These are phyloP conservation scores for Trypanosoma boissoni DNA, from an alignment of 208 protist species.

Conservation along the genomic window DNA sequence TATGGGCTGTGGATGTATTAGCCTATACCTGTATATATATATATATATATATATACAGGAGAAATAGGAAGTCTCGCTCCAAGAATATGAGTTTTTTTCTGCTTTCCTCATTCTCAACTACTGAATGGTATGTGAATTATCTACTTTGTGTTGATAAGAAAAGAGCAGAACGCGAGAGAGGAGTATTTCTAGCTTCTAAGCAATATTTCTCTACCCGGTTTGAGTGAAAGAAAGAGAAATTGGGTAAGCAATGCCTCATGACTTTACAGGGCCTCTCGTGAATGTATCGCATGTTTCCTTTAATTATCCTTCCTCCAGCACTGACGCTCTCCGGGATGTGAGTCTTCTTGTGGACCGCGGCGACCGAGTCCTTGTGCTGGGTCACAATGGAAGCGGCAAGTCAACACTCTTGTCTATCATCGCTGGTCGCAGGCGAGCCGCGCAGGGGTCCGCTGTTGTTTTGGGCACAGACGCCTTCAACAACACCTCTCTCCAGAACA, in stretches of 20 bases:
- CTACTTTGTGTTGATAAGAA: neutral
- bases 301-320: conserved; percentile 35
- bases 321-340: conserved; percentile 31
- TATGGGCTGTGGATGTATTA: no score
- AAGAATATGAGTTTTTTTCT: neutral
- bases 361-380: conserved; percentile 91
- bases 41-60: neutral
- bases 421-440: conserved; percentile 67
- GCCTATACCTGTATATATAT: neutral
- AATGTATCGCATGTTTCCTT: conserved; percentile 35
- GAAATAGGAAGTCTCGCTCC: neutral
- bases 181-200: neutral
- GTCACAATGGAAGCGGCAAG: conserved; percentile 96
- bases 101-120: neutral
- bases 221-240: neutral
- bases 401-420: conserved; percentile 94
- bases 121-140: neutral
- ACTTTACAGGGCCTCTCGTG: conserved; percentile 26
- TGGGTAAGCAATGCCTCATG: neutral
- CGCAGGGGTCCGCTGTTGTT: conserved; percentile 51
- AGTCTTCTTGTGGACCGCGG: conserved; percentile 40
- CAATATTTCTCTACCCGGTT: neutral
- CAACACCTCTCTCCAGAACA: conserved; percentile 58
- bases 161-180: neutral
- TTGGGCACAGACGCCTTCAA: conserved; percentile 69